phyloP scores from a whole-genome alignment of 768 basidiomycete genomes.

The Cystofilobasidium bisporidii region DNA sequence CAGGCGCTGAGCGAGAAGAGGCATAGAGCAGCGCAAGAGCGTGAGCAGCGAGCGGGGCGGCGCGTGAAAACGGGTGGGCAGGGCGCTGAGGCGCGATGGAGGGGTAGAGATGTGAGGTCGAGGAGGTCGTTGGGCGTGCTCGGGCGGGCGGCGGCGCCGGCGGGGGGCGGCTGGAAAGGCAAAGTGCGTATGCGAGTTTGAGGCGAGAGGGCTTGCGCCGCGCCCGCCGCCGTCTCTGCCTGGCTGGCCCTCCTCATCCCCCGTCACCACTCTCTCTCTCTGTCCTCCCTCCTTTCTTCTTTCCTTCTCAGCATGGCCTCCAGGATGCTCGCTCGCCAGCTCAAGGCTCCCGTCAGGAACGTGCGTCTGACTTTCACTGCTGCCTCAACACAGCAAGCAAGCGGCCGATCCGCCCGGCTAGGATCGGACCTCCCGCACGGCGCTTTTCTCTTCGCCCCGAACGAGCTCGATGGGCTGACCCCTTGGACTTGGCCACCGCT shows the following conservation, averaged over 20 bases:
- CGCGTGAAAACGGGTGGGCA: too few species aligned
- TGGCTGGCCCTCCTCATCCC: background rate
- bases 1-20: too few species aligned
- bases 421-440: slow-evolving; percentile 4
- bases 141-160: too few species aligned
- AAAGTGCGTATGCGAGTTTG: too few species aligned
- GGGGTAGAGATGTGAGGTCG: too few species aligned
- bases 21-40: too few species aligned
- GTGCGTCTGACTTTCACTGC: background rate
- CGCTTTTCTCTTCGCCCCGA: slow-evolving; percentile 4
- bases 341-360: slow-evolving; percentile 6
- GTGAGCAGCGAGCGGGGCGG: too few species aligned
- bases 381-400: too few species aligned
- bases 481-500: background rate
- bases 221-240: background rate
- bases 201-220: too few species aligned
- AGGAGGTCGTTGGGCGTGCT: too few species aligned
- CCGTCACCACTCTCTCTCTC: background rate
- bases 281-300: background rate
- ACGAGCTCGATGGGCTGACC: background rate
- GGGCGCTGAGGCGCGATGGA: too few species aligned
- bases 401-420: background rate
- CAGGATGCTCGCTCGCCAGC: slow-evolving; percentile 13
- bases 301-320: slow-evolving; percentile 6
- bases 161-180: too few species aligned